These are phyloP conservation scores for Suhomyces sp. DNA, from an alignment of 805 yeast species.

Conservation along the genomic window DNA sequence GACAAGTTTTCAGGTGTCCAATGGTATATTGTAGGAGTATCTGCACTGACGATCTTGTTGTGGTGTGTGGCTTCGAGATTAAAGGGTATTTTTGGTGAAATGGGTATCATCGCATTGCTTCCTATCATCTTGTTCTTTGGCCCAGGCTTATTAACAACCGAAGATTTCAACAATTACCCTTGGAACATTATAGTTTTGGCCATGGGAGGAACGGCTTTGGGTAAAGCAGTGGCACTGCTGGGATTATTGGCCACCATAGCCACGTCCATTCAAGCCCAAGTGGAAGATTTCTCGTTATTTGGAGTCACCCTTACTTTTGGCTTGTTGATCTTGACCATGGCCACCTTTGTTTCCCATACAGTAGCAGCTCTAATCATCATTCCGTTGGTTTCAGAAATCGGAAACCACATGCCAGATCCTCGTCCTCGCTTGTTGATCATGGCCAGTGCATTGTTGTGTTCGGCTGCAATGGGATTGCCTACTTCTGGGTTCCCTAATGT, in stretches of 20 bases:
- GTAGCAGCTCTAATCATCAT: slow-evolving; percentile 43
- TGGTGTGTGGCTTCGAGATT: slow-evolving; percentile 89
- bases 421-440: slow-evolving; percentile 40
- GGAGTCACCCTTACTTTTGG: slow-evolving; percentile 70
- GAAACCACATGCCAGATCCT: slow-evolving; percentile 34
- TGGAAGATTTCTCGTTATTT: slow-evolving; percentile 67
- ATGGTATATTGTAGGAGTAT: slow-evolving; percentile 67
- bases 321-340: slow-evolving; percentile 37
- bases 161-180: slow-evolving; percentile 91
- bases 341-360: slow-evolving; percentile 45
- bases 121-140: slow-evolving; percentile 94
- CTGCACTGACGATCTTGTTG: slow-evolving; percentile 68
- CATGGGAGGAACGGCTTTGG: slow-evolving; percentile 96
- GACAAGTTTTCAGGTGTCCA: slow-evolving; percentile 73
- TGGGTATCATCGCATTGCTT: slow-evolving; percentile 92
- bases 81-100: slow-evolving; percentile 78
- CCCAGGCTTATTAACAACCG: slow-evolving; percentile 79
- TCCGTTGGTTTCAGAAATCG: slow-evolving; percentile 42
- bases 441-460: slow-evolving; percentile 41
- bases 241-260: slow-evolving; percentile 85
- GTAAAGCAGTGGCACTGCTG: slow-evolving; percentile 90
- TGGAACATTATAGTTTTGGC: slow-evolving; percentile 96
- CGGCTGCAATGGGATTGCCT: slow-evolving; percentile 47
- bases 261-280: slow-evolving; percentile 55
- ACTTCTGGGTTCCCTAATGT: slow-evolving; percentile 46